Evolutionary conservation across 2,329 filamentous ascomycete species (phyloP).

Genomic region (Neofusicoccum laricinum): DNA sequence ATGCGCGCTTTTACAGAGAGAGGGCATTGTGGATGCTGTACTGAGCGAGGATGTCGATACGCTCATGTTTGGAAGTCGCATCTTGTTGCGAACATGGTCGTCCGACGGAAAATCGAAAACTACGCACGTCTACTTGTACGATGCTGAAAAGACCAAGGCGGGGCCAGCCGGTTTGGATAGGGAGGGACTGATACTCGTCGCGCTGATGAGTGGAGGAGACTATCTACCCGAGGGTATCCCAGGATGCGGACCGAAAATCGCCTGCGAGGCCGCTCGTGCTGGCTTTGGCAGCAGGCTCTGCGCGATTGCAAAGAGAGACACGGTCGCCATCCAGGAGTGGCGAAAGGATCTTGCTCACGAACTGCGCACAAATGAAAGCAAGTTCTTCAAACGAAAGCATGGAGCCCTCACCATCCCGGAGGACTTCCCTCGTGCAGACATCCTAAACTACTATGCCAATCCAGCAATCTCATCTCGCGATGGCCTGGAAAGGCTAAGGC

Average conservation of each 20-base stretch:
- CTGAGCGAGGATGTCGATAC: conserved; percentile 96
- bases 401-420: conserved; percentile 72
- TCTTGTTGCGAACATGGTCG: conserved; percentile 79
- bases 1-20: conserved; percentile 79
- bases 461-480: conserved; percentile 71
- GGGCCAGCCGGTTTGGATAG: conserved; percentile 64
- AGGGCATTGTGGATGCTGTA: conserved; percentile 79
- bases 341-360: conserved; percentile 69
- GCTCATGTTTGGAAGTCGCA: conserved; percentile 89
- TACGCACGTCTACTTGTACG: conserved; percentile 84
- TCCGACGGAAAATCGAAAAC: conserved; percentile 67
- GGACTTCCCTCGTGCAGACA: conserved; percentile 73
- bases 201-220: conserved; percentile 92
- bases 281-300: conserved; percentile 80
- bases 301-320: conserved; percentile 59
- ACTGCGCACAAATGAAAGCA: conserved; percentile 77
- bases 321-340: conserved; percentile 64
- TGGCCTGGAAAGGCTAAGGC: conserved; percentile 54
- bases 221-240: conserved; percentile 86
- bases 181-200: conserved; percentile 90
- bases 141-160: conserved; percentile 57
- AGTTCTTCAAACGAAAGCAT: conserved; percentile 74
- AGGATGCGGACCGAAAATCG: conserved; percentile 81
- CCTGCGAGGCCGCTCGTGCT: conserved; percentile 84
- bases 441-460: conserved; percentile 83